Base-by-base conservation (phyloP, 179 eudicot species). In the Corrigiola litoralis region DNA sequence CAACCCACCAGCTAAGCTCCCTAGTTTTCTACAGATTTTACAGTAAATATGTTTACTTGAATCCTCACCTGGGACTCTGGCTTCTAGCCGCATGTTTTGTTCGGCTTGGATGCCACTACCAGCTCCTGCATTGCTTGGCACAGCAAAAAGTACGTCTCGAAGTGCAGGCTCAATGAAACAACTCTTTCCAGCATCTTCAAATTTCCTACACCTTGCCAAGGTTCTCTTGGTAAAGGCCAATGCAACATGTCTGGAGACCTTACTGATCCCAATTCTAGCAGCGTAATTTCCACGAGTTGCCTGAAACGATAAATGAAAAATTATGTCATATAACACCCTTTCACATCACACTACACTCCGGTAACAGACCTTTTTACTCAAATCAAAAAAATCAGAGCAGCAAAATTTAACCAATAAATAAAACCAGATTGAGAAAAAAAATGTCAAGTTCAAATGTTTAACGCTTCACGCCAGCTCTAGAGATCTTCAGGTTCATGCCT, bases 221-320 rank as follows among this genome's bases (percentile, higher is more conserved):
- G 90, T 85, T 77, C 92, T 84, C 75, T 61, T 84, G 17, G 77
- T 82, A 80, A 87, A 90, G 63, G 88, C 85, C 85, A 90, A 71
- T 61, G 96, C 96, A 70, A 75, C 87, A 62, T 81, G 98, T 72
- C 83, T 90, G 11, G 88, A 72, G 71, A 82, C 92, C 86, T 84
- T 90, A 46, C 81, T 62, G 58, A 80, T 73, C 42, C 89, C 91
- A 34, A 69, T 64, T 75, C 72, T 90, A 62, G 87, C 79, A 58
- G 95, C 94, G 61, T 58, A 75, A 75, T 77, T 85, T 80, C 87
- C 83, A 66, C 86, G 84, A 67, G 89, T 85, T 32, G 88, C 88
- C 98, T 89, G 89, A 10, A 34, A 72, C 64, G 33, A 47, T 49
- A 18, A 60, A 55, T 48, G 27, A 57, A 45, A 61, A 4, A 17